Conservation (phyloP, 116 monocot species). For the Zostera marina region DNA sequence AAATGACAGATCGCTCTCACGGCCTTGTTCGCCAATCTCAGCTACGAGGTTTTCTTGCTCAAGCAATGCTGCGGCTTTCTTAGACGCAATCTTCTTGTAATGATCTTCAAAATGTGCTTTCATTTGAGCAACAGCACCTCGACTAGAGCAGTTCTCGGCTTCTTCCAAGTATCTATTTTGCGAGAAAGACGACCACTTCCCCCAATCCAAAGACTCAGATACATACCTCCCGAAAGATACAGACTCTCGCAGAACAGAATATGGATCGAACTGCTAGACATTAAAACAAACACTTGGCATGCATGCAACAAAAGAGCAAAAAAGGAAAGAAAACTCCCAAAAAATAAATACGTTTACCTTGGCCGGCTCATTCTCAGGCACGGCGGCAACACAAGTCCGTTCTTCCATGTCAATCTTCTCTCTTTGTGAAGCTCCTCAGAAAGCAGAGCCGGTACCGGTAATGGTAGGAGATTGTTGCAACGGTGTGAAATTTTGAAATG, state of each 20-base stretch:
- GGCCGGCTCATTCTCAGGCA: background rate
- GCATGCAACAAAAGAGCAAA: too few relatives aligned
- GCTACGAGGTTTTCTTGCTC: conserved; percentile 6
- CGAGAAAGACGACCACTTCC: conserved; percentile 60
- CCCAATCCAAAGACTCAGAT: conserved; percentile 74
- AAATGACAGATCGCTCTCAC: background rate
- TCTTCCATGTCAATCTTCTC: conserved; percentile 1
- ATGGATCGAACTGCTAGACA: conserved; percentile 2
- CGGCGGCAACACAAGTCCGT: background rate
- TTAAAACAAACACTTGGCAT: background rate
- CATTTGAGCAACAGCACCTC: conserved; percentile 62
- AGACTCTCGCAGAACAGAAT: conserved; percentile 13
- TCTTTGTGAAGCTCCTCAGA: background rate
- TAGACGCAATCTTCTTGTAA: conserved; percentile 36
- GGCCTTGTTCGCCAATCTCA: background rate
- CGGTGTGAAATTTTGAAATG: conserved; percentile 2
- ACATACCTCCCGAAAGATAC: conserved; percentile 72
- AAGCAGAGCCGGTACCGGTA: too few relatives aligned
- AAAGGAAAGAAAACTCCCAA: background rate
- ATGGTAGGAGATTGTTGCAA: background rate
- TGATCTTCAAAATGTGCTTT: conserved; percentile 65
- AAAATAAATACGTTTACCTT: background rate
- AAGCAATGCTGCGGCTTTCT: conserved; percentile 10
- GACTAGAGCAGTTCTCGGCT: conserved; percentile 34
- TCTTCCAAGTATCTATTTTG: conserved; percentile 69